Percentiles rank a stretch among this genome's conserved stretches.
These are phyloP conservation scores for Trichoderma koningiopsis DNA, from an alignment of 2,329 filamentous ascomycete species.

Conservation along the genomic window DNA sequence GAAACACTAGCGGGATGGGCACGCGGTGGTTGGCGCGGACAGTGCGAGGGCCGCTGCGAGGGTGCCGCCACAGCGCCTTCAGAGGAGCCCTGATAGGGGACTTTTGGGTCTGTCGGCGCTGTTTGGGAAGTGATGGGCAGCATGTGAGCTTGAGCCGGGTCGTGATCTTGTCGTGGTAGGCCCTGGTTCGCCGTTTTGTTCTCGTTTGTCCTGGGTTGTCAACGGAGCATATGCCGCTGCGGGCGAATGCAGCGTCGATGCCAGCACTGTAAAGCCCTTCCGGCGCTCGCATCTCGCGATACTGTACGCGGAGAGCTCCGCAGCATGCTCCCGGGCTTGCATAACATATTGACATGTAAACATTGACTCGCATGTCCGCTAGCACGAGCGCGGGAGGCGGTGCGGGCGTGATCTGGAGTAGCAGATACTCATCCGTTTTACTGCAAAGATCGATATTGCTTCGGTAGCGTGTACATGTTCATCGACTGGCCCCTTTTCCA, in stretches of 20 bases:
- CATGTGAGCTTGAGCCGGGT: neutral
- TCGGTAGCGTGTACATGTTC: neutral
- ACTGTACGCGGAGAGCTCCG: neutral
- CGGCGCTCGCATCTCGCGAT: neutral
- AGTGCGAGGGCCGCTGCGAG: slow-evolving; percentile 18
- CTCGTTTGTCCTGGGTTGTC: neutral
- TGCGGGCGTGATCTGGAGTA: neutral
- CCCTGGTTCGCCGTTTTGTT: neutral
- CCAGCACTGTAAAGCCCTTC: neutral
- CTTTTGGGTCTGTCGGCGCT: neutral
- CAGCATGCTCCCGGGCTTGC: neutral
- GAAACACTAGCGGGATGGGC: slow-evolving; percentile 27
- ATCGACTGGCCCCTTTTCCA: slow-evolving; percentile 3
- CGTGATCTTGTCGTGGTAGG: neutral
- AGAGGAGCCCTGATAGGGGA: slow-evolving; percentile 16
- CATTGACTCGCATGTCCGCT: slow-evolving; percentile 19
- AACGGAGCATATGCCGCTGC: neutral
- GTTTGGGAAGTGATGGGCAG: neutral
- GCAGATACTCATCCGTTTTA: neutral
- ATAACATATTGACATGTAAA: neutral
- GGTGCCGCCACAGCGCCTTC: slow-evolving; percentile 15
- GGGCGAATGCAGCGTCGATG: neutral
- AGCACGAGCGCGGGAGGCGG: slow-evolving; percentile 15
- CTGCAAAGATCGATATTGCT: neutral
- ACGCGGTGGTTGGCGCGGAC: slow-evolving; percentile 24